Percentiles rank a stretch among this genome's conserved stretches.
phyloP scores from a whole-genome alignment of 2,329 filamentous ascomycete genomes.

The Periconia sp. region DNA sequence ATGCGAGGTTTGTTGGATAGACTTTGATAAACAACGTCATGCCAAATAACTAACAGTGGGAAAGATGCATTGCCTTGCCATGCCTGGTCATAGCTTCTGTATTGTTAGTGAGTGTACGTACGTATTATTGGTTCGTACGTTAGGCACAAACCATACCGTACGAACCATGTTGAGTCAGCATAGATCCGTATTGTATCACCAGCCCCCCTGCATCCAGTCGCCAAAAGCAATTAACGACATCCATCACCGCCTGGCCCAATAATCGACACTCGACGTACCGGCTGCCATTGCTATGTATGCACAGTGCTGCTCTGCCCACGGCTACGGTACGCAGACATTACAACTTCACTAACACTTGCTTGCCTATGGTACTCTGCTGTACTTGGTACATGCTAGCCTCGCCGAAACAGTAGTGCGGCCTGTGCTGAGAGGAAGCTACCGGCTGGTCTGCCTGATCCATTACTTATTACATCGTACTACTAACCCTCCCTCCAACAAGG shows the following conservation, averaged over 20 bases:
- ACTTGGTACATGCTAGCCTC: neutral
- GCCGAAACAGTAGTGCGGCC: neutral
- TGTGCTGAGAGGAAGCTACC: neutral
- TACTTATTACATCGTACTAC: neutral
- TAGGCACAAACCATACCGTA: too few species aligned
- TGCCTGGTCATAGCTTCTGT: too few species aligned
- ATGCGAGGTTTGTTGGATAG: too few species aligned
- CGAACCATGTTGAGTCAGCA: too few species aligned
- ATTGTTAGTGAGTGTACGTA: too few species aligned
- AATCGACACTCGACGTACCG: neutral
- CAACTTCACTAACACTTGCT: neutral
- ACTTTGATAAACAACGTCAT: too few species aligned
- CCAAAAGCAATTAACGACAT: neutral
- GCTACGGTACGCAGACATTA: neutral
- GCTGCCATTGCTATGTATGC: neutral
- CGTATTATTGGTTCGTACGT: too few species aligned
- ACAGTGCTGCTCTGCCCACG: neutral
- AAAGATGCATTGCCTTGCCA: too few species aligned
- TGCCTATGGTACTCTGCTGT: too few species aligned
- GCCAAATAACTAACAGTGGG: too few species aligned
- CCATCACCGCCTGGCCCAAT: neutral
- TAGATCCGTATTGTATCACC: neutral
- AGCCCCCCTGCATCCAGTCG: neutral
- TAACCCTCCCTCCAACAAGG: slow-evolving; percentile 7
- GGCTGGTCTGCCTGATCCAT: neutral